A percentile compares a stretch with the other conserved stretches of the same genome.
phyloP scores from a whole-genome alignment of 2,329 filamentous ascomycete genomes.

The Aureobasidium sp. region DNA sequence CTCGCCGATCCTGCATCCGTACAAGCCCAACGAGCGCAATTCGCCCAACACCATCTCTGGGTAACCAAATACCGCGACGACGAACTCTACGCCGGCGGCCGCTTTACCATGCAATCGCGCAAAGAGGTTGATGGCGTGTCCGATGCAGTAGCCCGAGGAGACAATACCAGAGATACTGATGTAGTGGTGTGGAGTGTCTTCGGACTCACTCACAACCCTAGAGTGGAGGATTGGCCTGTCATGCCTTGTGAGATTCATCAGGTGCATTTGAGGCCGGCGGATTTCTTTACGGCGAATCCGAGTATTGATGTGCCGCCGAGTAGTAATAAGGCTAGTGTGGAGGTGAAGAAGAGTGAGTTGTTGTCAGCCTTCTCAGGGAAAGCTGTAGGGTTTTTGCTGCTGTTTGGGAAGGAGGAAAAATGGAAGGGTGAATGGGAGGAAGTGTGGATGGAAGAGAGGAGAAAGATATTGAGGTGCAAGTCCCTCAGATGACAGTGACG shows the following conservation, averaged over 20 bases:
- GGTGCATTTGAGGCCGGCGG: conserved; percentile 39
- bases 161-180: conserved; percentile 36
- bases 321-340: conserved; percentile 5
- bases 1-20: conserved; percentile 38
- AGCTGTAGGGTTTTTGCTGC: neutral
- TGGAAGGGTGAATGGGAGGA: no score
- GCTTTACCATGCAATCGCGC: conserved; percentile 35
- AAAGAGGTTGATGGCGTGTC: conserved; percentile 35
- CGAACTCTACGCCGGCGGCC: conserved; percentile 42
- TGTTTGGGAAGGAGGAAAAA: neutral
- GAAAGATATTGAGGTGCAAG: neutral
- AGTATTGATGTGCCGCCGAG: conserved; percentile 43
- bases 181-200: conserved; percentile 43
- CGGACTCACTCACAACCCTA: conserved; percentile 43
- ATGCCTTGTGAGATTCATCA: conserved; percentile 42
- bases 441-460: neutral
- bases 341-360: conserved; percentile 5
- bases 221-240: conserved; percentile 44
- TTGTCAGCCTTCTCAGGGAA: conserved; percentile 2
- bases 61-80: conserved; percentile 45
- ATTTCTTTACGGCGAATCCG: conserved; percentile 47
- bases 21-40: conserved; percentile 38
- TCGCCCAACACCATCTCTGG: conserved; percentile 45
- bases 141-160: conserved; percentile 35
- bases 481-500: neutral